These are phyloP conservation scores for Paraconiothyrium brasiliense DNA, from an alignment of 2,329 filamentous ascomycete species.

Conservation along the genomic window DNA sequence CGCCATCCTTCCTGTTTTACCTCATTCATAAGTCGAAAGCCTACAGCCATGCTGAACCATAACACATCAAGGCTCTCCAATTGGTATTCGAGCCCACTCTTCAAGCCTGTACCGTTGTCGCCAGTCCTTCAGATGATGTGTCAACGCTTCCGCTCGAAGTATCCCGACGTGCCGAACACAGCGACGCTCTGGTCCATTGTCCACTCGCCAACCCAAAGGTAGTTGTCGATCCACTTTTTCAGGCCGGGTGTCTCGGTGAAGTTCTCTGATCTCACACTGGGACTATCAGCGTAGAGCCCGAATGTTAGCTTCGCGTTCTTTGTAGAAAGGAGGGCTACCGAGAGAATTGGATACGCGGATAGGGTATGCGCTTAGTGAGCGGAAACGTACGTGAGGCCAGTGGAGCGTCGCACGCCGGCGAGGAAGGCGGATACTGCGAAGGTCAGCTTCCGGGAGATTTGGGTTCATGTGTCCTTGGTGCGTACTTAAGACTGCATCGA, in stretches of 20 bases:
- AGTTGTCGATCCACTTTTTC: constrained; percentile 89
- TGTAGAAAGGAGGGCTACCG: neutral
- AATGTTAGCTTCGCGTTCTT: constrained; percentile 54
- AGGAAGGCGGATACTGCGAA: constrained; percentile 88
- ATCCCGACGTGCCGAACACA: constrained; percentile 85
- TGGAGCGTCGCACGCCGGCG: constrained; percentile 96
- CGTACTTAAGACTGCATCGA: constrained; percentile 92
- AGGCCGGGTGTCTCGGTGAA: constrained; percentile 84
- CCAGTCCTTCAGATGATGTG: neutral
- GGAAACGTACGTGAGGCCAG: constrained; percentile 87
- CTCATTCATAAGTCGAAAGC: neutral
- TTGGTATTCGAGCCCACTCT: neutral
- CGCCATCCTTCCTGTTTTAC: constrained; percentile 3
- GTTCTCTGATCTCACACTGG: constrained; percentile 88
- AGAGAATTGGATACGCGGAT: neutral
- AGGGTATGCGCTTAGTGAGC: constrained; percentile 22
- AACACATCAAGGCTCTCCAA: neutral
- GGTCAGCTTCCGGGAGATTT: constrained; percentile 27
- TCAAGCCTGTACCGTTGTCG: neutral
- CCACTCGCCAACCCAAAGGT: constrained; percentile 94
- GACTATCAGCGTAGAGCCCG: constrained; percentile 57
- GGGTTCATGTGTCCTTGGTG: constrained; percentile 30
- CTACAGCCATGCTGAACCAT: neutral
- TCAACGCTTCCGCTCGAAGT: constrained; percentile 84
- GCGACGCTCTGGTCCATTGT: constrained; percentile 98